Base-by-base conservation (phyloP, 371 early-diverging fungal species). In the Globomyces sp. region DNA sequence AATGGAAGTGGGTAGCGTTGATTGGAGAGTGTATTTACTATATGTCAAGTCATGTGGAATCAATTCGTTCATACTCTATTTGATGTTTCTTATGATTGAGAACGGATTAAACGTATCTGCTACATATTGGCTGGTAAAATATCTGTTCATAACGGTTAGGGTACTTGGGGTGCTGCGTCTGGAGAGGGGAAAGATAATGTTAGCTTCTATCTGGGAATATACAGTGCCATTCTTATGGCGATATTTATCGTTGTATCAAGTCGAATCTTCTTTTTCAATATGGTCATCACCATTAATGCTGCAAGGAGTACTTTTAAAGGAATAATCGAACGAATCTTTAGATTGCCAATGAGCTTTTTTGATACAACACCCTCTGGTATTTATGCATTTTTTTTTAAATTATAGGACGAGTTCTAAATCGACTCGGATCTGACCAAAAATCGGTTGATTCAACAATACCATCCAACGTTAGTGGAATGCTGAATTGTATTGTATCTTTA, bases 301-400 rank as follows among this genome's bases (percentile, higher is more conserved):
- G 24, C 24, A 24, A 24, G 24, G 24, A 24, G 24, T 24, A 24
- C 24, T 24, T 24, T 24, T 24, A 24, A 24, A 24, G 24, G 24
- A 24, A 24, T 24, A 24, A 24, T 24, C 24, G 24, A 83, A 41
- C 75, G 80, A 47, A 83, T 91, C 8, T 65, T 92, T 42, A 77
- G 81, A 11, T 86, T 92, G 0, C 90, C 90, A 6, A 76, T 92
- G 58, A 74, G 87, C 8, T 93, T 93, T 71, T 93, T 90, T 76
- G 93, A 94, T 62, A 86, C 87, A 0, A 90, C 91, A 5, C 93
- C 93, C 1, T 39, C 90, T 11, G 55, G 55, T 63, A n/a, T 42
- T 79, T 43, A 77, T 84, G 79, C 8, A 44, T 2, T 83, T 81
- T 63, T n/a, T 83, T 83, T 61, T 66, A 72, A n/a, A 60, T 61